phyloP scores from a whole-genome alignment of 495 filamentous ascomycete genomes.

The Hypomontagnella submonticulosa region DNA sequence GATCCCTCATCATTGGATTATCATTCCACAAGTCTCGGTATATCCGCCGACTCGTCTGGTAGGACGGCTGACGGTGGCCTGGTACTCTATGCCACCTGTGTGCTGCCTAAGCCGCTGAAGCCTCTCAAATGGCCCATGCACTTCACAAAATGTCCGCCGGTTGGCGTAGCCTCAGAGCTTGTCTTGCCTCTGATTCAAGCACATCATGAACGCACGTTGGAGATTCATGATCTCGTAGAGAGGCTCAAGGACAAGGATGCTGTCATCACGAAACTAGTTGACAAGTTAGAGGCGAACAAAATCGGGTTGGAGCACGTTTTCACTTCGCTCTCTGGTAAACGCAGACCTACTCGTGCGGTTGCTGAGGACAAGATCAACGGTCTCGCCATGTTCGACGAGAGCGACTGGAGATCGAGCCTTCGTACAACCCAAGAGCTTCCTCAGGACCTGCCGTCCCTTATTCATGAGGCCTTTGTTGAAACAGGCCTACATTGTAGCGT shows the following conservation, averaged over 20 bases:
- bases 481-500: conserved; percentile 43
- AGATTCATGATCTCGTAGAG: conserved; percentile 65
- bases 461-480: conserved; percentile 51
- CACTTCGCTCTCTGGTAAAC: conserved; percentile 68
- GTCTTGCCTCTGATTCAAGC: conserved; percentile 75
- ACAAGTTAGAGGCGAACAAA: conserved; percentile 78
- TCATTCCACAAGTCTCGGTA: conserved; percentile 49
- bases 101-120: conserved; percentile 73
- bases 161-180: conserved; percentile 67
- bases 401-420: conserved; percentile 56
- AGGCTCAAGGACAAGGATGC: conserved; percentile 80
- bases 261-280: conserved; percentile 77
- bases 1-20: conserved; percentile 53
- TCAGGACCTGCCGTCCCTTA: conserved; percentile 49
- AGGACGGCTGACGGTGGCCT: conserved; percentile 53
- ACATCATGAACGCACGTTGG: conserved; percentile 61
- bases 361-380: conserved; percentile 66
- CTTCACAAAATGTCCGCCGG: conserved; percentile 65
- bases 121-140: conserved; percentile 76
- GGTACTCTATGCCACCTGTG: conserved; percentile 66
- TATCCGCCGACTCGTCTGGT: conserved; percentile 40
- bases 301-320: conserved; percentile 76
- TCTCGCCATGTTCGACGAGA: conserved; percentile 63
- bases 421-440: conserved; percentile 43
- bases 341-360: conserved; percentile 55